Base-by-base conservation (phyloP, 176 grass and related monocot genomes). In the Urochloa ruziziensis region DNA sequence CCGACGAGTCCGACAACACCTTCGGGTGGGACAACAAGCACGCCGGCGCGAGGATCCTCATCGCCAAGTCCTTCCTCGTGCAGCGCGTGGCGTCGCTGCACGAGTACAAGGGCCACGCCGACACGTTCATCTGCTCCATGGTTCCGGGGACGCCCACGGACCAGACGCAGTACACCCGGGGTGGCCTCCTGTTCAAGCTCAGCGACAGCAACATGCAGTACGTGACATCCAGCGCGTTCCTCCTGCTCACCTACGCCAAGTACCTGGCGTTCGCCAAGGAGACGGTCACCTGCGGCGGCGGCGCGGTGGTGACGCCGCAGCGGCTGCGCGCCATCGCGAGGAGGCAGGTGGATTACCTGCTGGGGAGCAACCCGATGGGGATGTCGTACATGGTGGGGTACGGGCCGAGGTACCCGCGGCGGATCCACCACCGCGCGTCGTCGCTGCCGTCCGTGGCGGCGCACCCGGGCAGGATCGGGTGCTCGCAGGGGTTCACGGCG, bases 21-120 rank as follows among this genome's bases (percentile, higher is more conserved):
- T 98, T 98, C 79, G 88, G 96, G 1, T 98, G 93, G 93, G 96
- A 98, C 89, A 98, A 98, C 86, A 98, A 98, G 89, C 96, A 98
- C 85, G 96, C 94, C 33, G 93, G 96, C 21, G 93, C 93, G 3
- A 84, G 93, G 4, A 84, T 98, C 67, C 91, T 95, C 24, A 66
- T 98, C 83, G 79, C 96, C 65, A 98, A 95, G 86, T 86, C 91
- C 30, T 98, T 98, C 73, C 46, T 98, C 18, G 87, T 98, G 77
- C 96, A 95, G 82, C 94, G 91, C 44, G 18, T 92, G 87, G 88
- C 62, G 10, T 76, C 89, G 3, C 57, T 95, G 7, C 89, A 73
- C 43, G 91, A 95, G 70, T 98, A 98, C 91, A 98, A 98, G 84
- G 76, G 48, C 40, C 96, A 95, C 76, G 96, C 96, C 7, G 96